Evolutionary conservation across 2,329 filamentous ascomycete species (phyloP), one percentile per base, ranked within the genome.

Genomic region (Fusarium sp.): DNA sequence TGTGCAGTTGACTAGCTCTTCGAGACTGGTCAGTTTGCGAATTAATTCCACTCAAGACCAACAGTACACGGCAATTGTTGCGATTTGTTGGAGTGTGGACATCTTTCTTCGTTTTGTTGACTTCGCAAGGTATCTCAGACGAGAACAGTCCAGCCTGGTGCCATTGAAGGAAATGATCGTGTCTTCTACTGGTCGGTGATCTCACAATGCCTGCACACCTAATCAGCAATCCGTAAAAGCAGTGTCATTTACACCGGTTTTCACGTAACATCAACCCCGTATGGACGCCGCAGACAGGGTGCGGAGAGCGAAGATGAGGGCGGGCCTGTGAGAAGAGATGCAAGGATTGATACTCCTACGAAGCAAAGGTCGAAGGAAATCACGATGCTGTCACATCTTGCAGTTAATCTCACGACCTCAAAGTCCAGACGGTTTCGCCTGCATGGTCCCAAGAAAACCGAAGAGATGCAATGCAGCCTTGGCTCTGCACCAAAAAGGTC

Each of bases 361-460:
- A 37, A 37, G 34, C 18, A 37, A 7, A n/a, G 9, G 10, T 10
- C 2, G 6, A 37, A n/a, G 2, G 10, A 37, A 3, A 11, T 3
- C 8, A 30, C n/a, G 14, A 25, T 19, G 5, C 14, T 14, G 7
- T 2, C 2, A 9, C 13, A 7, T 8, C 9, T 2, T 18, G 2
- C 4, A 42, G 1, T 18, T 13, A 31, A 14, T 13, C 30, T 2
- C 16, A n/a, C 19, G 23, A 42, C 19, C 11, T 7, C 10, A 18
- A 5, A 23, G 21, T 19, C 8, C 23, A 21, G 11, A 13, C 8
- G 4, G 4, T 16, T 16, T n/a, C 2, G 1, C 16, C 6, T 6
- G 10, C 3, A n/a, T 21, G 13, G 12, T 2, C 6, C 6, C 7
- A n/a, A 11, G 18, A 23, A 7, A 12, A 11, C 1, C 4, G 5